A percentile compares a stretch with the other conserved stretches of the same genome.
Evolutionary conservation across 2,329 filamentous ascomycete species (phyloP).

Genomic region (Fonsecaea pugnacius): DNA sequence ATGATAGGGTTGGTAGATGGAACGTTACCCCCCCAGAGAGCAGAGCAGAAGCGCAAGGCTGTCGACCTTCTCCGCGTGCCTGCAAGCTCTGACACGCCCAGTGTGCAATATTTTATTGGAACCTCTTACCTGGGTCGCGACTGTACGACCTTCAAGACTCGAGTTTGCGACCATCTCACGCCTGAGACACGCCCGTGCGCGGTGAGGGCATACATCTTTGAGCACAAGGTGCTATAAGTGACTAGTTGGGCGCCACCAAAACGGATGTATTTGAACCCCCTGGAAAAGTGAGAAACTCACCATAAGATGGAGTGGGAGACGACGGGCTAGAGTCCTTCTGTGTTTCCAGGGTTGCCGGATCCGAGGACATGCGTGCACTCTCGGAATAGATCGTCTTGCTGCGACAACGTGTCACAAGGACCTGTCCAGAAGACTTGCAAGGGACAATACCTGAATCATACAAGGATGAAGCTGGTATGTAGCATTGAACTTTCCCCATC

Average conservation of each 20-base stretch:
- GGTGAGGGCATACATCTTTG: background rate
- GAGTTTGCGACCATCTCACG: background rate
- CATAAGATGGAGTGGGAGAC: background rate
- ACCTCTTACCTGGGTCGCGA: background rate
- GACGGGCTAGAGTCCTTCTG: background rate
- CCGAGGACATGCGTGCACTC: background rate
- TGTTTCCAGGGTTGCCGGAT: background rate
- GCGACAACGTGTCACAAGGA: background rate
- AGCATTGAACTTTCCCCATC: background rate
- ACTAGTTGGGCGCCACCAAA: background rate
- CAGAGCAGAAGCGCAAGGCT: too few species aligned
- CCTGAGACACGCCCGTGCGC: background rate
- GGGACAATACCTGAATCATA: background rate
- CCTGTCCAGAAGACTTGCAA: background rate
- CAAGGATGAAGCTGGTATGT: background rate
- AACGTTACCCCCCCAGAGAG: too few species aligned
- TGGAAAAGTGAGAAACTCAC: background rate
- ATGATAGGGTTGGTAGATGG: too few species aligned
- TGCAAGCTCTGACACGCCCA: background rate
- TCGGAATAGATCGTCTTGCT: background rate
- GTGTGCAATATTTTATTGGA: background rate
- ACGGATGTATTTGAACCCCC: background rate
- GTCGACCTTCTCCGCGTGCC: background rate
- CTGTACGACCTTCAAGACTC: background rate
- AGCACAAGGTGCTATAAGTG: background rate